Evolutionary conservation across 495 filamentous ascomycete genomes (phyloP).

Genomic region (Aspergillus egyptiacus): DNA sequence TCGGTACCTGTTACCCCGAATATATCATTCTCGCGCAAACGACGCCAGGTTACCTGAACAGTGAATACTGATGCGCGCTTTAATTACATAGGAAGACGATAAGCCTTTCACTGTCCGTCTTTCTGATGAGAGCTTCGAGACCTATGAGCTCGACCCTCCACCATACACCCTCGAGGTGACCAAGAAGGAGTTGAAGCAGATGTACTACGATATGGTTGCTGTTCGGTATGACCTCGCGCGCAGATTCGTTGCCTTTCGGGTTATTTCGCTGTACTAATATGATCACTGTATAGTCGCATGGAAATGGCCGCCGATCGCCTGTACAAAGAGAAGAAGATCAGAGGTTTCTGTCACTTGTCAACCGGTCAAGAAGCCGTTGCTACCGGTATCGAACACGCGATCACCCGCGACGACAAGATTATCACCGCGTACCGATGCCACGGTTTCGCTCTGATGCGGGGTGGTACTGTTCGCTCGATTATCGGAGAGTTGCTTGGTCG

Average conservation of each 20-base stretch:
- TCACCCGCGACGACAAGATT: conserved; percentile 82
- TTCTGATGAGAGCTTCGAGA: conserved; percentile 98
- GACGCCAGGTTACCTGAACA: not conserved
- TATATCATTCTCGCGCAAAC: not conserved
- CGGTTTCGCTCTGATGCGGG: conserved; percentile 96
- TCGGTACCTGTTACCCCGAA: conserved; percentile 32
- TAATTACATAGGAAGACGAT: conserved; percentile 70
- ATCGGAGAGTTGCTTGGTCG: conserved; percentile 95
- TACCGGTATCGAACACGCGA: conserved; percentile 92
- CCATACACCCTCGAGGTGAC: conserved; percentile 85
- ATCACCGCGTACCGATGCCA: conserved; percentile 99
- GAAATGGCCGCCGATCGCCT: conserved; percentile 97
- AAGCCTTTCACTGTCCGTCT: conserved; percentile 88
- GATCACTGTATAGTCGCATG: conserved; percentile 68
- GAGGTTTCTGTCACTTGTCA: conserved; percentile 98
- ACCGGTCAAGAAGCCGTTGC: conserved; percentile 97
- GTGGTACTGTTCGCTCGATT: conserved; percentile 83
- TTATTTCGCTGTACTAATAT: conserved; percentile 8
- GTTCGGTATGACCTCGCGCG: conserved; percentile 59
- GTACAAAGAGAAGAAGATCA: conserved; percentile 99
- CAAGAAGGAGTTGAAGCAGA: conserved; percentile 96
- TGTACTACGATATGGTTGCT: conserved; percentile 96
- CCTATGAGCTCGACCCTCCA: conserved; percentile 95
- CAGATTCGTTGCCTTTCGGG: not conserved
- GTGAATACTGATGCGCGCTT: conserved; percentile 24